phyloP scores from a whole-genome alignment of 176 grass and related monocot genomes.

The Chloris gayana region DNA sequence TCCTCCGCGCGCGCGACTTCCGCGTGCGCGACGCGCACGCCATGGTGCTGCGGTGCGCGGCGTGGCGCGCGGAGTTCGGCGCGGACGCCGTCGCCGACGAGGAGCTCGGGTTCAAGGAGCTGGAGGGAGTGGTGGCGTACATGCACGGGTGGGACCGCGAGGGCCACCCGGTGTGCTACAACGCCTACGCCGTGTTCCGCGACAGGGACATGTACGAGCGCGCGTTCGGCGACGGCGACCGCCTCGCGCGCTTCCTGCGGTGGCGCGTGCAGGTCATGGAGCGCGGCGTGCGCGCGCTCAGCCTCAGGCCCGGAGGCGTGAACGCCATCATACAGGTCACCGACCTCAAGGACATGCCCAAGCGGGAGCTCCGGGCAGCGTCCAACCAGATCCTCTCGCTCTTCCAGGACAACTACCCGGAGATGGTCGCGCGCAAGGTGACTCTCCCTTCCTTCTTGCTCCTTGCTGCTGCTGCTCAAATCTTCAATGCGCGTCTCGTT shows the following conservation, averaged over 20 bases:
- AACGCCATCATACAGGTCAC: conserved; percentile 97
- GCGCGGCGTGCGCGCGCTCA: conserved; percentile 77
- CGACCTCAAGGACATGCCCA: conserved; percentile 96
- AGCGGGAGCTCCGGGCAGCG: conserved; percentile 80
- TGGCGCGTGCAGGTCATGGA: conserved; percentile 99
- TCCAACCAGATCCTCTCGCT: conserved; percentile 91
- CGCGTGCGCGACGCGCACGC: conserved; percentile 74
- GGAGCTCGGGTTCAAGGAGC: conserved; percentile 95
- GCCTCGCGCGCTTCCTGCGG: conserved; percentile 77
- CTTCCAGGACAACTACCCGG: conserved; percentile 98
- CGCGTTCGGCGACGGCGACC: conserved; percentile 79
- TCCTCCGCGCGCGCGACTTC: conserved; percentile 88
- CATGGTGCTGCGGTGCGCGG: conserved; percentile 76
- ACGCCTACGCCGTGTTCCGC: conserved; percentile 87
- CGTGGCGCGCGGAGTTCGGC: conserved; percentile 81
- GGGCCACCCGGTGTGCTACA: conserved; percentile 91
- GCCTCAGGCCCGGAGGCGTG: conserved; percentile 74
- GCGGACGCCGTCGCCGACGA: conserved; percentile 71
- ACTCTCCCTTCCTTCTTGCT: background rate
- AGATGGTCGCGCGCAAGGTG: conserved; percentile 93
- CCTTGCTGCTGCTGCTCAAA: too few species aligned
- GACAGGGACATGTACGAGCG: conserved; percentile 78
- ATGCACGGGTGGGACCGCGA: conserved; percentile 91
- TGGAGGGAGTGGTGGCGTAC: conserved; percentile 83
- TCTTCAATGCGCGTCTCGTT: too few species aligned